Evolutionary conservation across 768 basidiomycete genomes (phyloP), one percentile per base, ranked within the genome.

Genomic region (Trametes villosa): DNA sequence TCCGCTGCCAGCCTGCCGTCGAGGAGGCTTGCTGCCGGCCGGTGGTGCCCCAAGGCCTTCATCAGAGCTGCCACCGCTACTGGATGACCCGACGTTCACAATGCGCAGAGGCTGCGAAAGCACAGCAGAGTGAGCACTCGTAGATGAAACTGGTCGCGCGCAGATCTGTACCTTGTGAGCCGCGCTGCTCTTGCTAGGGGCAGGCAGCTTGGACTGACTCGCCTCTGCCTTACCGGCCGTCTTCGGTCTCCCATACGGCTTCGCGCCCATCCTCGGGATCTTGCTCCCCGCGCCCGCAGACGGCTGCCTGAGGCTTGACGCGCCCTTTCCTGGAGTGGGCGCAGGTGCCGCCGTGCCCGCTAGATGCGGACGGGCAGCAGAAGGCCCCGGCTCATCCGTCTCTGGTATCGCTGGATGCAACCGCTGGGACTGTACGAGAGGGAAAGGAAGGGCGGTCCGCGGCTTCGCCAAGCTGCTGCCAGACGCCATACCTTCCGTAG

Each of bases 201-300:
- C 56, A 29, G 66, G 57, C 17, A 57, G 33, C 29, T 56, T 64
- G 51, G 56, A 57, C 9, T 42, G 13, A 7, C 36, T 36, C 15
- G 41, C 20, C 6, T 55, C 56, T 20, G 36, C 9, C 20, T 49
- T 57, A 5, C 47, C 47, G 20, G 49, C 47, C 11, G 52, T 36
- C 30, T 59, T 64, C 5, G 75, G 70, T 31, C 68, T 61, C 4
- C 70, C 65, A 47, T 76, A 75, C 1, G 74, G 73, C 58, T 76
- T 76, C 18, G 63, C 60, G 22, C 74, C 74, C 27, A 74, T 72
- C 13, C 75, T 55, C 4, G 75, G 75, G n/a, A 76, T 76, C 57
- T 65, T 71, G 54, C 75, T 76, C 15, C 66, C 67, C 17, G 62
- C 58, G n/a, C 66, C 60, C 15, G 68, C 62, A 20, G 73, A 68